Evolutionary conservation across 169 alveolate species (phyloP), one percentile per base, ranked within the genome.

Genomic region (Cystoisospora suis): DNA sequence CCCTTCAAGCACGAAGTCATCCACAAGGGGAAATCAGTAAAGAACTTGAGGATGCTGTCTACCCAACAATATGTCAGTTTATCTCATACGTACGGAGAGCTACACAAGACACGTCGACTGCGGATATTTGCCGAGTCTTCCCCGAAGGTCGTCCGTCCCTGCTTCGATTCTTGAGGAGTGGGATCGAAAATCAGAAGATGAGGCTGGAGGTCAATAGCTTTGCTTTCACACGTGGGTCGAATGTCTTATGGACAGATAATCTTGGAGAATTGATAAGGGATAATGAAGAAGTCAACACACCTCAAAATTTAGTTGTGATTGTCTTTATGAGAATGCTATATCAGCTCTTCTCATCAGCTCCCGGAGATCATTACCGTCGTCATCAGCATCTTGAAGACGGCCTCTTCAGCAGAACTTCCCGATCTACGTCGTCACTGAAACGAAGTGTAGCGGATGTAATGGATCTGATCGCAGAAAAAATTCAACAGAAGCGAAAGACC

Each of bases 1-100:
- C 83, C 29, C 56, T 72, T 46, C 83, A 72, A 4, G 83, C n/a
- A 1, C 83, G 83, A 17, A 27, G 58, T n/a, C n/a, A n/a, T n/a
- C n/a, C n/a, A n/a, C n/a, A n/a, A n/a, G 83, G 83, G n/a, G 42
- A 29, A 3, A 23, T 72, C 42, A 36, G 34, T 3, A 34, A 23
- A 3, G 53, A 72, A 34, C 15, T 36, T 27, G 53, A 40, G 3
- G 6, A 2, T 3, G 38, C 83, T 2, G 53, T 40, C 32, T 72
- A 36, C 45, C 58, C 83, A 3, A 34, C 47, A 29, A 34, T 72
- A 34, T 72, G 83, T 38, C 53, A 20, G 53, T 40, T 72, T 38
- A 72, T 72, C n/a, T 72, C 83, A 34, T 72, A 72, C 56, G 53
- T 40, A 34, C 53, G 46, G 15, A n/a, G 53, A 2, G 53, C 56